Evolutionary conservation across 148 eudicot species (phyloP), one percentile per base, ranked within the genome.

Genomic region (Oxyria digyna): DNA sequence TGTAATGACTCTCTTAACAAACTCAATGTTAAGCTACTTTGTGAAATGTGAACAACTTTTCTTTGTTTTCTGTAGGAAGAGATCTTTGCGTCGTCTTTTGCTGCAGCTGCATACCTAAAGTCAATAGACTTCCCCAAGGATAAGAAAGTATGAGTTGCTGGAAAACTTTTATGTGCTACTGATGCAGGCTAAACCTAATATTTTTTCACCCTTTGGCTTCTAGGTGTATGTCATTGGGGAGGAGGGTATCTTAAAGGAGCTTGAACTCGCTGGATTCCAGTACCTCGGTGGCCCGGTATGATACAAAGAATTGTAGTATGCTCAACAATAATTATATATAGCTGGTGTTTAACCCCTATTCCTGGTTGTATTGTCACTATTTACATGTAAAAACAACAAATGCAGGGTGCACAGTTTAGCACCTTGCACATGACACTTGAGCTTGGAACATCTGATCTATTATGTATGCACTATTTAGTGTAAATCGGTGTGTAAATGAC

Each of bases 221-320:
- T 71, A 93, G 98, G 87, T 94, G 67, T 94, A 94, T 76, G 98
- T 94, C 67, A 86, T 94, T 80, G 98, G 98, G 49, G 98, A 90
- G 78, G 98, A 94, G 11, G 98, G 98, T 70, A 94, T 94, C 75
- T 84, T 88, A 74, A 88, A 86, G 80, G 98, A 94, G 91, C 97
- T 94, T 54, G 96, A 90, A 77, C 89, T 94, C 57, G 98, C 98
- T 54, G 98, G 98, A 66, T 84, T 80, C 82, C 87, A 87, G 70
- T 81, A 84, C 68, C 81, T 94, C 74, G 98, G 98, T 70, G 98
- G 98, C 27, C 98, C 96, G 85, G 98, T 94, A 87, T 68, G 75
- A 57, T 50, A 27, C 65, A 29, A 11, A 1, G 17, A 26, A 24
- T 27, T 27, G 13, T 55, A 10, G 10, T 26, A 26, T 55, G 63